Conservation (phyloP, 345 rosid species). For the Brassica rapa region DNA sequence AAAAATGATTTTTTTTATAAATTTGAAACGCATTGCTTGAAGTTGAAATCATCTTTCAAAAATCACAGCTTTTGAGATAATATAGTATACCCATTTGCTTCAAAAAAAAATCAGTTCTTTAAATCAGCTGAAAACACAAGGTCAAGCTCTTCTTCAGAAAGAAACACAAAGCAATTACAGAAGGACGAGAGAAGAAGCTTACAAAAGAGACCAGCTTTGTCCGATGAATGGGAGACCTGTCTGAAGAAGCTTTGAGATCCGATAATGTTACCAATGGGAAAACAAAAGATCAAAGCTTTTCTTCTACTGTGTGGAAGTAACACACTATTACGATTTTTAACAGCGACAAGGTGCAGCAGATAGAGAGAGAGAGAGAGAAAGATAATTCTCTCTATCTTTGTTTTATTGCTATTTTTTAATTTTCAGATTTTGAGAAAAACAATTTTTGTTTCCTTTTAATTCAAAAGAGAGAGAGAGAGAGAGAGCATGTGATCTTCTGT, state of each 20-base stretch:
- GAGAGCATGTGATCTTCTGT: constrained; percentile 37
- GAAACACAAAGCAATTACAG: neutral
- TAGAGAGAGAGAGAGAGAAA: neutral
- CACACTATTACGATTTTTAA: constrained; percentile 26
- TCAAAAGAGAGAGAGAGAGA: constrained; percentile 21
- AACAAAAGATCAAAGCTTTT: constrained; percentile 17
- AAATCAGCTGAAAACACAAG: constrained; percentile 13
- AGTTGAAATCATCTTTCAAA: constrained; percentile 13
- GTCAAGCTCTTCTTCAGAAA: neutral
- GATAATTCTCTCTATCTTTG: constrained; percentile 12
- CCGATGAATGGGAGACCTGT: constrained; percentile 7
- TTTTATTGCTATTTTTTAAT: constrained; percentile 16
- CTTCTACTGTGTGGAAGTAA: constrained; percentile 19
- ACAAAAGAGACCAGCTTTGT: constrained; percentile 25
- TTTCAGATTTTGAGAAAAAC: neutral
- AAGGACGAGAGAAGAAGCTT: neutral
- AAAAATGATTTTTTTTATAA: neutral
- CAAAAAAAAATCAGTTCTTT: constrained; percentile 4
- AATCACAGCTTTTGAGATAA: neutral
- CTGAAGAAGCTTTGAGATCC: constrained; percentile 38
- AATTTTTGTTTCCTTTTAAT: no score
- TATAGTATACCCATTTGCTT: neutral
- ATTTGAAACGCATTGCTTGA: constrained; percentile 23
- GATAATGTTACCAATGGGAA: constrained; percentile 17
- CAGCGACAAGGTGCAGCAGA: constrained; percentile 28